Evolutionary conservation across 352 stramenopile genomes (phyloP), one percentile per base, ranked within the genome.

Genomic region (Phytophthora chlamydospora): DNA sequence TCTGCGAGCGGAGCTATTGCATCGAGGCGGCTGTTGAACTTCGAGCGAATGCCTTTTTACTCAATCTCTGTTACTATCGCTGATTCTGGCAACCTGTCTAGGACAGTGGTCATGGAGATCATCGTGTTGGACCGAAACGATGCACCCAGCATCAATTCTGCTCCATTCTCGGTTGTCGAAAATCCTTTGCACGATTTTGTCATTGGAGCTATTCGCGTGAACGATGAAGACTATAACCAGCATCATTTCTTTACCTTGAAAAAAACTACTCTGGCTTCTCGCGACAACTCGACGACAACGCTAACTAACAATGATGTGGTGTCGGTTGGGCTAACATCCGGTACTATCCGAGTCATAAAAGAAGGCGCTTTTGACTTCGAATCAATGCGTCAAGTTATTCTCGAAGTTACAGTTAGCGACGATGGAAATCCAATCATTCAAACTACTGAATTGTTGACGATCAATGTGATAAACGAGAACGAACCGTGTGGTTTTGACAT

Each of bases 51-150:
- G 32, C 32, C 53, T 1, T 16, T 43, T 6, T 73, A 66, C 17
- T 46, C 39, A 7, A 14, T 73, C 2, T 54, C 16, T 36, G 17
- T 66, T 16, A 55, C 32, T 9, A 54, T 44, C 24, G 47, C 24
- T 1, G 65, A 73, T 49, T 21, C 16, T 24, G 39, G n/a, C 5
- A 66, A 69, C 17, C 4, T 69, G 10, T 43, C 49, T 24, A 36
- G 53, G 11, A 47, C 27, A 14, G 43, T 17, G 10, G 35, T 17
- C 6, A 17, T 69, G 33, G 49, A 70, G 8, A 56, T 69, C 10
- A 4, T 69, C 2, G 14, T 73, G 27, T 42, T 73, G 17, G 65
- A 73, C 27, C 38, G 65, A 47, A 73, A 73, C 54, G 65, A 73
- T 29, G 41, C 53, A 21, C 65, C 65, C 24, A 38, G 49, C 21